These are phyloP conservation scores for Artemisia annua DNA, from an alignment of 129 eudicot genomes.

Conservation along the genomic window DNA sequence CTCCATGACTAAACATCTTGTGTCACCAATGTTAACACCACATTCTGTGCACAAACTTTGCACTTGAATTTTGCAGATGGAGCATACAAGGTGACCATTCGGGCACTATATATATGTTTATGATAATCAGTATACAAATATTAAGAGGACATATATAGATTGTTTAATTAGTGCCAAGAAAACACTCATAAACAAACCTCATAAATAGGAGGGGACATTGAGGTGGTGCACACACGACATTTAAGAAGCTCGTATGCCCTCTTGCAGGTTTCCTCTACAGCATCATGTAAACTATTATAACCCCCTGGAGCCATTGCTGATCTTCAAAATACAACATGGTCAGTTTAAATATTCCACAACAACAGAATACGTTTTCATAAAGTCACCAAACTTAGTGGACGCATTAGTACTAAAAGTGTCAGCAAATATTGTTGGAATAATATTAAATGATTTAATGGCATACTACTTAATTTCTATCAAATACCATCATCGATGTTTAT, in stretches of 20 bases:
- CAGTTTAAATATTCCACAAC: no score
- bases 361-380: no score
- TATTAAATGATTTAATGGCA: no score
- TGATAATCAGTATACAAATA: background rate
- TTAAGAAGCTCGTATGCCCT: conserved; percentile 1
- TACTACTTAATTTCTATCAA: no score
- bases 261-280: background rate
- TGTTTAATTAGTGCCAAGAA: no score
- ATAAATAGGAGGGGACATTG: conserved; percentile 14
- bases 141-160: background rate
- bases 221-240: conserved; percentile 9
- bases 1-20: background rate
- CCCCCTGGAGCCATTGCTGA: background rate
- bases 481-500: no score
- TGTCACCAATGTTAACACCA: background rate
- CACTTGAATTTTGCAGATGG: background rate
- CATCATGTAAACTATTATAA: background rate
- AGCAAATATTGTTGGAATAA: no score
- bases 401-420: no score
- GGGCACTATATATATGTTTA: background rate
- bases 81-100: conserved; percentile 7
- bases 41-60: background rate
- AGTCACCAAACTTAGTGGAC: no score
- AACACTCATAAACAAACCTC: background rate
- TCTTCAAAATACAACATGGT: background rate